Evolutionary conservation across 2,329 filamentous ascomycete genomes (phyloP).

Genomic region (Fusarium concolor): DNA sequence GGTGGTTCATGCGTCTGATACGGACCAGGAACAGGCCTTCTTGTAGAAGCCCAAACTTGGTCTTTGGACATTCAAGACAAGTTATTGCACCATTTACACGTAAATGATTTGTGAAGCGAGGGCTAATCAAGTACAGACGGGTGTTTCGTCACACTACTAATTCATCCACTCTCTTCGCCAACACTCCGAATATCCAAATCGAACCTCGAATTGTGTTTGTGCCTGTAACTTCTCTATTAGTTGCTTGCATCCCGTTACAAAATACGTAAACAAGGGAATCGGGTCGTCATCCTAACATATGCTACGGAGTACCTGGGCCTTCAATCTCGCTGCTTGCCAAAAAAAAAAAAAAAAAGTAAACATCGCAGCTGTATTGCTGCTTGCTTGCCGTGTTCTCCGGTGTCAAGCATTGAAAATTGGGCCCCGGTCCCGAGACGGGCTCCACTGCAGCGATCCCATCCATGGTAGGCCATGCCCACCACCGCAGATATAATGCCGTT

Average conservation of each 20-base stretch:
- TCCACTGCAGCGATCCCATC: slow-evolving; percentile 13
- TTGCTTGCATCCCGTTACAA: too few species aligned
- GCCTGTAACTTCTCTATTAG: too few species aligned
- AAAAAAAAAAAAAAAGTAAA: background rate
- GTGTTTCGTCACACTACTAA: background rate
- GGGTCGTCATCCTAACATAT: background rate
- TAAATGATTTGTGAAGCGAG: background rate
- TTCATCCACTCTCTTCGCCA: too few species aligned
- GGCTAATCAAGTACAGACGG: background rate
- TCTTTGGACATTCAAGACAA: background rate
- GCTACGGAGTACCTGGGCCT: background rate
- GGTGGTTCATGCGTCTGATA: slow-evolving; percentile 11
- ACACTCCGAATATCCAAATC: background rate
- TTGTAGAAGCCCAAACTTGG: background rate
- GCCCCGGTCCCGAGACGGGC: slow-evolving; percentile 31
- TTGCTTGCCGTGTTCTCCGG: slow-evolving; percentile 27
- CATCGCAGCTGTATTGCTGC: background rate
- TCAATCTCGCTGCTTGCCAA: too few species aligned
- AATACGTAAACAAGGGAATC: too few species aligned
- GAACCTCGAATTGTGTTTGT: too few species aligned
- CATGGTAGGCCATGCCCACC: background rate
- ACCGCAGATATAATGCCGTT: slow-evolving; percentile 10
- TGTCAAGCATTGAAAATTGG: slow-evolving; percentile 27
- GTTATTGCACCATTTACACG: background rate
- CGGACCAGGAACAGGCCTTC: slow-evolving; percentile 13